These are phyloP conservation scores for Henckelia pumila DNA, from an alignment of 257 asterid genomes.

Conservation along the genomic window DNA sequence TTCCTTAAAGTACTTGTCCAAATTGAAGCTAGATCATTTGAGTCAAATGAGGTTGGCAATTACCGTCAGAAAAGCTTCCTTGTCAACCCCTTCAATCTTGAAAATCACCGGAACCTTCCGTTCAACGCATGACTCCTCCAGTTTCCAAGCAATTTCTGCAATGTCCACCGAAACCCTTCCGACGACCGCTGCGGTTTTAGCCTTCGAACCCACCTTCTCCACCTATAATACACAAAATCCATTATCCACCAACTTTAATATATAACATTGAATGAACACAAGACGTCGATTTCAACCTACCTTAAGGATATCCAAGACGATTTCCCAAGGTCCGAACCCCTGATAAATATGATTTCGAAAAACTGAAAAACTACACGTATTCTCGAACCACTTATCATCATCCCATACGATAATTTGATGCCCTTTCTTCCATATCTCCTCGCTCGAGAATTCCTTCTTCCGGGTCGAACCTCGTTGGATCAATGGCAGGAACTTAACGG, in stretches of 20 bases:
- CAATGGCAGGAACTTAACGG: conserved; percentile 40
- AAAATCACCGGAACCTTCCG: conserved; percentile 46
- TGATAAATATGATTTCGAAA: conserved; percentile 27
- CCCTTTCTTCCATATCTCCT: conserved; percentile 27
- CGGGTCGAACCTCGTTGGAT: conserved; percentile 30
- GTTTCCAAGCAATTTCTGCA: conserved; percentile 48
- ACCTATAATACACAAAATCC: conserved; percentile 29
- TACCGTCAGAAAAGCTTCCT: conserved; percentile 57
- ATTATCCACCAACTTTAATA: not conserved
- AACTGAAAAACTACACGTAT: conserved; percentile 43
- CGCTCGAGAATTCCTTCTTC: conserved; percentile 36
- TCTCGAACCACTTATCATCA: conserved; percentile 48
- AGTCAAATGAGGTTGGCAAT: not conserved
- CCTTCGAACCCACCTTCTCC: conserved; percentile 35
- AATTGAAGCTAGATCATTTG: too few relatives aligned
- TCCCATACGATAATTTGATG: conserved; percentile 38
- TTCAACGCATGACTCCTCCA: conserved; percentile 34
- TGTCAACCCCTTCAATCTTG: conserved; percentile 36
- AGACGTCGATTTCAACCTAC: conserved; percentile 27
- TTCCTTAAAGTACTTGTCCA: too few relatives aligned
- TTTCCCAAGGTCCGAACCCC: conserved; percentile 50
- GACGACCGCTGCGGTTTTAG: conserved; percentile 39
- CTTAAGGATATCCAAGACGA: conserved; percentile 35
- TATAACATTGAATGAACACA: not conserved
- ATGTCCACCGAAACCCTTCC: conserved; percentile 54